These are phyloP conservation scores for Trametes coccinea DNA, from an alignment of 768 basidiomycete genomes.

Conservation along the genomic window DNA sequence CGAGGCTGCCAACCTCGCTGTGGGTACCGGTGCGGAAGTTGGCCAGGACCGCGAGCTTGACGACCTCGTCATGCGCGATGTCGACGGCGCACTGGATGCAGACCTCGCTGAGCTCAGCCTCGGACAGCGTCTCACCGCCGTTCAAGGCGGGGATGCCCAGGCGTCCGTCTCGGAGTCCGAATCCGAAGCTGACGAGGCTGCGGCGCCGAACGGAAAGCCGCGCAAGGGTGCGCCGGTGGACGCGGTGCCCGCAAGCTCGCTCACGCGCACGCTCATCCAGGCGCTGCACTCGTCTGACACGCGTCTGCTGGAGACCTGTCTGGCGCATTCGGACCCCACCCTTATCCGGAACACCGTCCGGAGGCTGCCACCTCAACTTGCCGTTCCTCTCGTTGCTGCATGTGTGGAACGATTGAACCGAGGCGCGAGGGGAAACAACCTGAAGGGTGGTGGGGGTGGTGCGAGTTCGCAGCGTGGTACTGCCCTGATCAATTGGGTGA, in stretches of 20 bases:
- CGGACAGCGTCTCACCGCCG: constrained; percentile 83
- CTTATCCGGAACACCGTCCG: constrained; percentile 87
- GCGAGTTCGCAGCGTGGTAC: constrained; percentile 77
- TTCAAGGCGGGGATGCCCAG: constrained; percentile 51
- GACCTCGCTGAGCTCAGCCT: constrained; percentile 90
- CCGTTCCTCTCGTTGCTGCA: constrained; percentile 80
- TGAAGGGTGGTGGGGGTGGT: constrained; percentile 77
- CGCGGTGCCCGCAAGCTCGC: constrained; percentile 74
- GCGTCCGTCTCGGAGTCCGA: constrained; percentile 41
- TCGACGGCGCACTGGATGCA: constrained; percentile 74
- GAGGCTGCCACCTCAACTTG: constrained; percentile 82
- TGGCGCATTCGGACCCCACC: constrained; percentile 76
- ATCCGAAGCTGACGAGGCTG: constrained; percentile 47
- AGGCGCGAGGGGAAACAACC: constrained; percentile 65
- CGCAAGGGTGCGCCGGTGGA: constrained; percentile 37
- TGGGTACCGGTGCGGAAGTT: constrained; percentile 65
- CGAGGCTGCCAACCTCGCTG: constrained; percentile 59
- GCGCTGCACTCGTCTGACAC: constrained; percentile 95
- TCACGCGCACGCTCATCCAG: constrained; percentile 93
- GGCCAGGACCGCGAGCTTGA: constrained; percentile 57
- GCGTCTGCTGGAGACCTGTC: constrained; percentile 81
- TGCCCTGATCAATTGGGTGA: constrained; percentile 74
- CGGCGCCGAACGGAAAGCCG: constrained; percentile 15
- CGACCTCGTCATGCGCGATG: constrained; percentile 47
- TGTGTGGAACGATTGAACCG: constrained; percentile 88